Evolutionary conservation across 208 protist genomes (phyloP), one percentile per base, ranked within the genome.

Genomic region (Herpetomonas tarakana): DNA sequence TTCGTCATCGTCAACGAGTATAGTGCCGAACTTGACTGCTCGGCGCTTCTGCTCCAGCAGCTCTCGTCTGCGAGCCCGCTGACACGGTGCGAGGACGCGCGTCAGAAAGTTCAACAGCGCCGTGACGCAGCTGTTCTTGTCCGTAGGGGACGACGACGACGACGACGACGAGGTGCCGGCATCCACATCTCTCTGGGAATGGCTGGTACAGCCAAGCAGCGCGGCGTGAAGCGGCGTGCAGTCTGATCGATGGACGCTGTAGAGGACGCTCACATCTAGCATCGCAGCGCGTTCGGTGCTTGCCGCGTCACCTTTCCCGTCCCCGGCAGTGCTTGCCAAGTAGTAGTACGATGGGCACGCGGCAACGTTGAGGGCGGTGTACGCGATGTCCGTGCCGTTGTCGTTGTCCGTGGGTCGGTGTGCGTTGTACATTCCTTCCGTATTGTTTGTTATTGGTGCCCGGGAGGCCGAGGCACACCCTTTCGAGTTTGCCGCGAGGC

Each of bases 151-250:
- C n/a, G n/a, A n/a, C n/a, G n/a, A n/a, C n/a, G n/a, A n/a, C n/a
- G n/a, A n/a, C n/a, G n/a, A n/a, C n/a, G n/a, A n/a, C n/a, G 28
- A 31, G 25, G 45, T 39, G n/a, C 45, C 60, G 6, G 58, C 67
- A 22, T 53, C 35, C 11, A 46, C 55, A n/a, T 52, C 45, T 11
- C 78, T 65, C 30, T 64, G 71, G 59, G 60, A 68, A 0, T 71
- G 52, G 3, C 67, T 60, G 19, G 83, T 62, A 1, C 79, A 78
- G 30, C 83, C 85, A 24, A 92, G 78, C 28, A 92, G 31, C 16
- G 76, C 74, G 47, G 76, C 76, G 57, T 92, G 85, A 16, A 92
- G 62, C 2, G 85, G 85, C 1, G 85, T 88, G 69, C 86, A 92
- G 26, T 74, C 56, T 14, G 74, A 54, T 38, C 66, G 66, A 24